Evolutionary conservation across 148 eudicot species (phyloP).

Genomic region (Camellia sinensis): DNA sequence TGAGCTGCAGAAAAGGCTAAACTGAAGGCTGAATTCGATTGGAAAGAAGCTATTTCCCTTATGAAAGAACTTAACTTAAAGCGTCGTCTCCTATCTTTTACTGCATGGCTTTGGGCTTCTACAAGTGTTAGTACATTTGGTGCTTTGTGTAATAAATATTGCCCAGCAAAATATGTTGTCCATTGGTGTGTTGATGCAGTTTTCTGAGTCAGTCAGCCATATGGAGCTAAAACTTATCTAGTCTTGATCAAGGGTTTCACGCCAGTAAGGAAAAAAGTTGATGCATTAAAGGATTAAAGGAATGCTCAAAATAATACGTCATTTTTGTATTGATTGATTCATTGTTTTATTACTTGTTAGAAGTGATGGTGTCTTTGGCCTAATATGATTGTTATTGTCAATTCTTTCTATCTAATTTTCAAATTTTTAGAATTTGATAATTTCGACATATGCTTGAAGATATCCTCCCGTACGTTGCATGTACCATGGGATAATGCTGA

Average conservation of each 20-base stretch:
- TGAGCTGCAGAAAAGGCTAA: conserved; percentile 77
- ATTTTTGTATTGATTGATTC: not conserved
- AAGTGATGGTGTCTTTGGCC: not conserved
- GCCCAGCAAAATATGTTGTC: not conserved
- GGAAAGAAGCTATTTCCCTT: conserved; percentile 57
- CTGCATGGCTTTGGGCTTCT: conserved; percentile 97
- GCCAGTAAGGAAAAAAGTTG: not conserved
- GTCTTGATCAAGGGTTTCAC: not conserved
- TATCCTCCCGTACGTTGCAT: conserved; percentile 92
- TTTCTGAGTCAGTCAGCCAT: not conserved
- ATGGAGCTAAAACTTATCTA: not conserved
- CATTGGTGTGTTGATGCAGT: not conserved
- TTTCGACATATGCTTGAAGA: conserved; percentile 39
- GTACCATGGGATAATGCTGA: conserved; percentile 95
- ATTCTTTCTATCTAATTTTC: not conserved
- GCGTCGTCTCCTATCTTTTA: conserved; percentile 49
- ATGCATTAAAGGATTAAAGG: not conserved
- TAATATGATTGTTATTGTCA: not conserved
- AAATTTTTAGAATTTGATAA: not conserved
- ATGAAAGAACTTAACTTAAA: conserved; percentile 60
- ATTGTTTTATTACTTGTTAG: not conserved
- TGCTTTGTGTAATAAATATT: not conserved
- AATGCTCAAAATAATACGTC: not conserved
- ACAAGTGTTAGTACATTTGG: conserved; percentile 58
- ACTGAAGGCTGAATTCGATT: conserved; percentile 52